Base-by-base conservation (phyloP, 2,329 filamentous ascomycete genomes). In the Ophiostoma triangulosporum region DNA sequence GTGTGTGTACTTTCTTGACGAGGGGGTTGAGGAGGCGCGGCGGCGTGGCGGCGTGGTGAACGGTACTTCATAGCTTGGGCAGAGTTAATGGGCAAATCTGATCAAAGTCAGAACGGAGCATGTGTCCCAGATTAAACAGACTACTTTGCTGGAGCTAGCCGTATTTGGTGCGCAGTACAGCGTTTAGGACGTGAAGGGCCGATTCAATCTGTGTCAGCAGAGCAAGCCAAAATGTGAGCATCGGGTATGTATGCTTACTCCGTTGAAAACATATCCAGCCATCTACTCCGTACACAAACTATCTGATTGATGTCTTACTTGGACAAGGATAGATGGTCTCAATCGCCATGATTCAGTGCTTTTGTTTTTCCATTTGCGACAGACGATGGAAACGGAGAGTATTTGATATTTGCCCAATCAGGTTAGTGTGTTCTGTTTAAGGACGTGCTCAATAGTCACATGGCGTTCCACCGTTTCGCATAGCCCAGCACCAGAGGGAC, bases 31-130 rank as follows among this genome's bases (percentile, higher is more conserved):
- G 15, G 38, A 43, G 38, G 38, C 38, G 38, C 22, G 20, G 11
- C 14, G 33, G 33, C 33, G 33, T 14, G 14, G 14, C 14, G 33
- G 32, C 52, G 7, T 29, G 54, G 56, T 56, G 52, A 49, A 48
- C 17, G 17, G 22, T 15, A 22, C n/a, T 31, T 31, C n/a, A n/a
- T n/a, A n/a, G n/a, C n/a, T 4, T 9, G 26, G 24, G n/a, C 14
- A 29, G 20, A 48, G 14, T 35, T 24, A 35, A 24, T 17, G 32
- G 31, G 43, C 31, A 45, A 31, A 53, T 54, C 43, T 58, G 55
- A 55, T 53, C n/a, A 40, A 24, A 31, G 6, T 26, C 51, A 56
- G 45, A 53, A 57, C 51, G 48, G 55, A 54, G 40, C 48, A 24
- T n/a, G n/a, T 50, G 48, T 9, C 51, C 54, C 24, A 51, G n/a